A percentile compares a stretch with the other conserved stretches of the same genome.
Conservation (phyloP, 1,139 yeast genomes). For the Lodderomyces jiufengensis region DNA sequence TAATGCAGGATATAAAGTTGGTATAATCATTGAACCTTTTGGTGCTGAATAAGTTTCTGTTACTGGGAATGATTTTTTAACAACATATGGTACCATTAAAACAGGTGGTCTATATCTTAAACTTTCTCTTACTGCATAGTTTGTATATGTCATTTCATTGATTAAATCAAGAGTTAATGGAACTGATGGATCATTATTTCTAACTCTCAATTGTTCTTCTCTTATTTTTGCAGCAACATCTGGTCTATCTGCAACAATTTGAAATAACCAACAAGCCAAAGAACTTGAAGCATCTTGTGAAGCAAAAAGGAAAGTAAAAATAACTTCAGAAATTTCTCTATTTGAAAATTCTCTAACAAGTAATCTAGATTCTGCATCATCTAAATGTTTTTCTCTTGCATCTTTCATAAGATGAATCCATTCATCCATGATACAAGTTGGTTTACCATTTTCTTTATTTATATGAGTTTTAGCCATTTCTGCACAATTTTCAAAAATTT, state of each 20-base stretch:
- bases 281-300: constrained; percentile 98
- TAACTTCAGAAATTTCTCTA: constrained; percentile 91
- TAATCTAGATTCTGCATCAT: constrained; percentile 49
- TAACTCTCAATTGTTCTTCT: constrained; percentile 83
- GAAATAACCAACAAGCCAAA: constrained; percentile 98
- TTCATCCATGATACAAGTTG: constrained; percentile 89
- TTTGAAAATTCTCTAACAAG: constrained; percentile 81
- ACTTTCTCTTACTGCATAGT: constrained; percentile 86
- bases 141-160: constrained; percentile 82
- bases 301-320: constrained; percentile 94
- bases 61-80: constrained; percentile 79
- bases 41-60: constrained; percentile 85
- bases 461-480: constrained; percentile 78
- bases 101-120: constrained; percentile 97
- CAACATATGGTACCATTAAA: constrained; percentile 95
- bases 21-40: constrained; percentile 95
- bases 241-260: constrained; percentile 91
- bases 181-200: constrained; percentile 67
- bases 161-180: constrained; percentile 69
- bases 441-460: constrained; percentile 65
- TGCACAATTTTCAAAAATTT: constrained; percentile 83
- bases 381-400: constrained; percentile 52
- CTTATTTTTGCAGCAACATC: constrained; percentile 81
- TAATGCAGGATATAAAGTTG: constrained; percentile 90
- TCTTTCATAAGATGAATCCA: constrained; percentile 87